These are phyloP conservation scores for Xylaria arbuscula DNA, from an alignment of 2,329 filamentous ascomycete genomes.

Conservation along the genomic window DNA sequence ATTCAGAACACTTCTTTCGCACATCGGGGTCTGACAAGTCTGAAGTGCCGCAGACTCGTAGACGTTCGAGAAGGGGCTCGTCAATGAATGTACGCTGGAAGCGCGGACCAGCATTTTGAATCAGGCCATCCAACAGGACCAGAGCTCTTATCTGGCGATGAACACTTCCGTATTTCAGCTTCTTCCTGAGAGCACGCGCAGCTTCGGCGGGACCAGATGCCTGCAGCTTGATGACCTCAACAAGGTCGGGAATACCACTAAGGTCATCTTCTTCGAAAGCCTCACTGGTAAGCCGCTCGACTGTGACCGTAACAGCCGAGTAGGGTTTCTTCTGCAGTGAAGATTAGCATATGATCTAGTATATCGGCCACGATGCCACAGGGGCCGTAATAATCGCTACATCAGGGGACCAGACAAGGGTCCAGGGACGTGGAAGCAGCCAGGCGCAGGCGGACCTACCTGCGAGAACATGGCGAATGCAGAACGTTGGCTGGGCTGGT, in stretches of 20 bases:
- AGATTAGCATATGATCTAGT: constrained; percentile 14
- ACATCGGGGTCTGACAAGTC: constrained; percentile 86
- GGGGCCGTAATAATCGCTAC: not conserved
- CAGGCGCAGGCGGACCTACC: constrained; percentile 26
- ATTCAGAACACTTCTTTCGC: constrained; percentile 84
- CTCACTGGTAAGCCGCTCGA: constrained; percentile 91
- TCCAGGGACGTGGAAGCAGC: not conserved
- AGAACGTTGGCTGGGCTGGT: constrained; percentile 22
- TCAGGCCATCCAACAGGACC: constrained; percentile 88
- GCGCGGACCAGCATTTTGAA: constrained; percentile 89
- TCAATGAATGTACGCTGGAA: constrained; percentile 92
- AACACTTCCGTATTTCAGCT: constrained; percentile 97
- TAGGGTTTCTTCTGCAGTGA: constrained; percentile 81
- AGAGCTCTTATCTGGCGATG: constrained; percentile 92
- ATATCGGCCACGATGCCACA: not conserved
- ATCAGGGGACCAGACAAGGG: not conserved
- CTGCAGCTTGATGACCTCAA: constrained; percentile 94
- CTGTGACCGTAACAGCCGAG: constrained; percentile 90
- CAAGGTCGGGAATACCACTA: constrained; percentile 90
- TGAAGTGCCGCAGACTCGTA: constrained; percentile 88
- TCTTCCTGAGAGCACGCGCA: constrained; percentile 92
- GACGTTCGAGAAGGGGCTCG: constrained; percentile 88
- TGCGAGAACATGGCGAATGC: constrained; percentile 39
- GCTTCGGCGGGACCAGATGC: constrained; percentile 87
- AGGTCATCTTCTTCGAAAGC: constrained; percentile 91